These are phyloP conservation scores for Lentinula detonsa DNA, from an alignment of 768 basidiomycete genomes.

Conservation along the genomic window DNA sequence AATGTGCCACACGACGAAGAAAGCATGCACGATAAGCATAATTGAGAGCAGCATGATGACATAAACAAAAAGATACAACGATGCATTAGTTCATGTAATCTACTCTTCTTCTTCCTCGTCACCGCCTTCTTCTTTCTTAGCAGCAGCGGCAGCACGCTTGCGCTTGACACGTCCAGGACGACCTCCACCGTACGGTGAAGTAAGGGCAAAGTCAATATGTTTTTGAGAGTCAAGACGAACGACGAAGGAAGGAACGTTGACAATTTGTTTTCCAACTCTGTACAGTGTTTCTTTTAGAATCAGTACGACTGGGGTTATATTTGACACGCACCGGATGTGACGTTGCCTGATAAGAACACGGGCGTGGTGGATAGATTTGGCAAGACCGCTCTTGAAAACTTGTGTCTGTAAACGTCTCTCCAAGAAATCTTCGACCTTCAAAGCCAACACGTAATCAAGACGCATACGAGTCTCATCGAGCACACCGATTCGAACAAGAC, in stretches of 20 bases:
- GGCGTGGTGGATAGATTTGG: slow-evolving; percentile 98
- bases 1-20: too few relatives aligned
- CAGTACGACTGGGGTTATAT: too few relatives aligned
- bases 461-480: slow-evolving; percentile 99
- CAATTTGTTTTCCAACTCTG: slow-evolving; percentile 97
- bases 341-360: slow-evolving; percentile 96
- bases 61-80: background rate
- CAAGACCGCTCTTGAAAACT: slow-evolving; percentile 98
- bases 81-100: slow-evolving; percentile 9
- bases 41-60: background rate
- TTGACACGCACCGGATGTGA: slow-evolving; percentile 81
- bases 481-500: slow-evolving; percentile 99
- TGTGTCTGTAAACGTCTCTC: slow-evolving; percentile 98
- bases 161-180: slow-evolving; percentile 96
- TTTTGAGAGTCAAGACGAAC: slow-evolving; percentile 99
- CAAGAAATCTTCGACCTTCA: slow-evolving; percentile 99
- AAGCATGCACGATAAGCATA: slow-evolving; percentile 6
- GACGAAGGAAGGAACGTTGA: slow-evolving; percentile 97
- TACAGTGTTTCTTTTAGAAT: slow-evolving; percentile 6
- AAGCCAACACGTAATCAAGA: slow-evolving; percentile 99
- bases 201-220: slow-evolving; percentile 98
- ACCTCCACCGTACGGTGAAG: slow-evolving; percentile 94
- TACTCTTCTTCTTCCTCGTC: slow-evolving; percentile 91
- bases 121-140: slow-evolving; percentile 85
- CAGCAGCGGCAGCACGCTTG: slow-evolving; percentile 92